Base-by-base conservation (phyloP, 2,329 filamentous ascomycete species). In the Dactylonectria macrodidyma region DNA sequence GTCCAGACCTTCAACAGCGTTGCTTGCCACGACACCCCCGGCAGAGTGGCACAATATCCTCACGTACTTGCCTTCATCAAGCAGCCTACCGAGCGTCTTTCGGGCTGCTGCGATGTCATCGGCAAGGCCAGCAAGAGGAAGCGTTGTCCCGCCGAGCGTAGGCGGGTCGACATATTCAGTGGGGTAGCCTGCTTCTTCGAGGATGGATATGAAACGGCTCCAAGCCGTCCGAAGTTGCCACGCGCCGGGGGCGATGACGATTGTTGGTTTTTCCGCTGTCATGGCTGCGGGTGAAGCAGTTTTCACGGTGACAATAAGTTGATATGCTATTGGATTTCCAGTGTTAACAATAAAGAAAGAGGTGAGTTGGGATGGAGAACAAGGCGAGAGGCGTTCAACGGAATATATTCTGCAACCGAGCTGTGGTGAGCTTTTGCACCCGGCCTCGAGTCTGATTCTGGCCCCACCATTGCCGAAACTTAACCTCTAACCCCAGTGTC, bases 181-280 rank as follows among this genome's bases (percentile, higher is more conserved):
- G 46, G 59, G 51, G 51, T 62, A 62, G 2, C 59, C 51, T 38
- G 38, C 41, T 2, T 14, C 24, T 44, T 41, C 22, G 3, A 62
- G 41, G 1, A 56, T 48, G 5, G 59, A 47, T 30, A 56, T 62
- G 16, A 62, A 62, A 9, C 7, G n/a, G 16, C 38, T 51, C 59
- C 59, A 62, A 4, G 12, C 14, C 5, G 59, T 56, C 8, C 50
- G 59, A 26, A 62, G 59, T 34, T 62, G 59, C 59, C 51, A 62
- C 8, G 51, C 51, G n/a, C 59, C 59, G 36, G 51, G 59, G 1
- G n/a, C 26, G 11, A 62, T 62, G 4, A 62, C 33, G 4, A 56
- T 41, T 12, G 59, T 56, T n/a, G 59, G 14, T 3, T 62, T 62
- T 3, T 33, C 16, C 30, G 48, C 24, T 30, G n/a, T 2, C 48